Evolutionary conservation across 2,329 filamentous ascomycete genomes (phyloP), one percentile per base, ranked within the genome.

Genomic region (Podosphaera xanthii): DNA sequence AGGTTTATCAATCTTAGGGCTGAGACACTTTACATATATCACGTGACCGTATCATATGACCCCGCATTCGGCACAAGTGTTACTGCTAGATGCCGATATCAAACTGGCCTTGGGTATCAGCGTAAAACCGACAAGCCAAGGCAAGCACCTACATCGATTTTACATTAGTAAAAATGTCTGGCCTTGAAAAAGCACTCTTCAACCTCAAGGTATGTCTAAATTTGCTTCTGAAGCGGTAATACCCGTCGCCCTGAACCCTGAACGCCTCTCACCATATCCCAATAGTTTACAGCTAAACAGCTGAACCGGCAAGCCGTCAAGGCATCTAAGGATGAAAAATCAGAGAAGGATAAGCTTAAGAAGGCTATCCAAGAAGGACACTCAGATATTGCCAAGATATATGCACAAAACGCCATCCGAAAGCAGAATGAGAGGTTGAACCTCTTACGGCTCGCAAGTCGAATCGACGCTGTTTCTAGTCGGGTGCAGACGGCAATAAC

Each of bases 381-480:
- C 67, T 71, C 72, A 64, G 79, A 82, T 65, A 80, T 82, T 63
- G 79, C 79, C 30, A 78, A 79, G 65, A 79, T 82, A 66, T 80
- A 81, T 70, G 79, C 79, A 35, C 76, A 80, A 64, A 82, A 81
- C 67, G 77, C 78, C 8, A 80, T 82, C 62, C 76, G 79, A 56
- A 82, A 82, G 69, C 76, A 79, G 66, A 81, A 81, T 64, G 79
- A 82, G 69, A 76, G 79, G 63, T 69, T 81, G 60, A 81, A 81
- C 65, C 73, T 82, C 46, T 70, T 82, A 42, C 72, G 77, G 40
- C 71, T 82, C 36, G 77, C 74, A 34, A 77, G 75, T 44, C 71
- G 78, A 38, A 79, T 82, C 63, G 79, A 82, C 70, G 78, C 78
- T 8, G 77, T 81, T 57, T 75, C 74, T 59, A 76, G 75, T 61